phyloP scores from a whole-genome alignment of 257 asterid genomes.

The Rehmannia glutinosa region DNA sequence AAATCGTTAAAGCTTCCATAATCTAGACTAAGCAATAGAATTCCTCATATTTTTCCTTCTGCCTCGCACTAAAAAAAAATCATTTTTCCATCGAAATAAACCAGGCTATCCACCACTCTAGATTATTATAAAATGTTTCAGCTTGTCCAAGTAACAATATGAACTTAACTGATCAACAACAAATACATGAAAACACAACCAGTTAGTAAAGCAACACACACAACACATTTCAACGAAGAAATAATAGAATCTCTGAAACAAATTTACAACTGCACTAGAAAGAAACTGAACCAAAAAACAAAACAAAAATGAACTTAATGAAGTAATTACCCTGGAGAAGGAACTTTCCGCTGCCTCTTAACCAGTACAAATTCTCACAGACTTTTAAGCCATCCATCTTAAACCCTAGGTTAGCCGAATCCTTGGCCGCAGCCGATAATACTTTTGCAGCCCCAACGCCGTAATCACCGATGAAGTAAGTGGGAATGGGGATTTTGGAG shows the following conservation, averaged over 20 bases:
- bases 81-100: constrained; percentile 10
- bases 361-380: constrained; percentile 79
- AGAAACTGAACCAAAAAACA: neutral
- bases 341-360: constrained; percentile 91
- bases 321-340: constrained; percentile 53
- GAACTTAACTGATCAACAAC: neutral
- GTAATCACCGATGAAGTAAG: constrained; percentile 91
- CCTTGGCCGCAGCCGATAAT: constrained; percentile 56
- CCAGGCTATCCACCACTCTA: neutral
- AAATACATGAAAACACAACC: neutral
- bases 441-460: constrained; percentile 69
- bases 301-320: neutral
- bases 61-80: no score
- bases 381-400: constrained; percentile 94
- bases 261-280: neutral
- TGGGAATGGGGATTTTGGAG: constrained; percentile 58
- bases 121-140: neutral
- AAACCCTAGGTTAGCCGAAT: constrained; percentile 71
- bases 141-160: neutral
- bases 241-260: neutral
- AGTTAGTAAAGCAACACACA: neutral
- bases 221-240: neutral
- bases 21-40: no score
- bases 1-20: no score
- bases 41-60: no score